These are phyloP conservation scores for Porogramme epimiltina DNA, from an alignment of 1,284 basidiomycete genomes.

Conservation along the genomic window DNA sequence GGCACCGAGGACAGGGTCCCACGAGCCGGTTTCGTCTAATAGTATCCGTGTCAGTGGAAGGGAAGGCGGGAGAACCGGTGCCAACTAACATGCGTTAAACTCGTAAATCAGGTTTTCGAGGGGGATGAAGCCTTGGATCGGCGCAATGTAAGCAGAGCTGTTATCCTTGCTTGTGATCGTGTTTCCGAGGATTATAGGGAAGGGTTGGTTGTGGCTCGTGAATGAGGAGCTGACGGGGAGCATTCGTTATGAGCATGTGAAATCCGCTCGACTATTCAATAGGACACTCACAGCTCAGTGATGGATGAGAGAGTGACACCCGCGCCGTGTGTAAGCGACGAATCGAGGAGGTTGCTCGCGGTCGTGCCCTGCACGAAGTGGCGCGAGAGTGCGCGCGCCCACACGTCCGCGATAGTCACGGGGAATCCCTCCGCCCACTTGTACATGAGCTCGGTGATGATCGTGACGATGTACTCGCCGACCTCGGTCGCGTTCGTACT, in stretches of 20 bases:
- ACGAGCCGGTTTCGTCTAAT: conserved; percentile 46
- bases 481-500: conserved; percentile 5
- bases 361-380: conserved; percentile 31
- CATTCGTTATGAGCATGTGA: too few relatives aligned
- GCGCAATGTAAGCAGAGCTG: conserved; percentile 1
- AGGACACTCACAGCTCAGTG: conserved; percentile 24
- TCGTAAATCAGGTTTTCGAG: conserved; percentile 45
- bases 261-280: too few relatives aligned
- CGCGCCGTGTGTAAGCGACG: conserved; percentile 27
- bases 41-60: neutral
- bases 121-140: conserved; percentile 25
- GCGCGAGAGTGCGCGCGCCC: conserved; percentile 28
- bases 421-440: conserved; percentile 28
- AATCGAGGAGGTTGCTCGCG: conserved; percentile 20
- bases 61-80: neutral
- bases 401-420: conserved; percentile 29
- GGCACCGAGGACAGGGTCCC: conserved; percentile 45
- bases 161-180: conserved; percentile 21
- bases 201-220: conserved; percentile 21
- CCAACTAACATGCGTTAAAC: conserved; percentile 44
- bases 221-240: conserved; percentile 23
- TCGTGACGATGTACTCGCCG: conserved; percentile 12
- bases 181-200: conserved; percentile 30
- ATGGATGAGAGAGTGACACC: conserved; percentile 29
- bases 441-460: conserved; percentile 23